phyloP scores from a whole-genome alignment of 768 basidiomycete species.

The Tylopilus plumbeoviolaceoides region DNA sequence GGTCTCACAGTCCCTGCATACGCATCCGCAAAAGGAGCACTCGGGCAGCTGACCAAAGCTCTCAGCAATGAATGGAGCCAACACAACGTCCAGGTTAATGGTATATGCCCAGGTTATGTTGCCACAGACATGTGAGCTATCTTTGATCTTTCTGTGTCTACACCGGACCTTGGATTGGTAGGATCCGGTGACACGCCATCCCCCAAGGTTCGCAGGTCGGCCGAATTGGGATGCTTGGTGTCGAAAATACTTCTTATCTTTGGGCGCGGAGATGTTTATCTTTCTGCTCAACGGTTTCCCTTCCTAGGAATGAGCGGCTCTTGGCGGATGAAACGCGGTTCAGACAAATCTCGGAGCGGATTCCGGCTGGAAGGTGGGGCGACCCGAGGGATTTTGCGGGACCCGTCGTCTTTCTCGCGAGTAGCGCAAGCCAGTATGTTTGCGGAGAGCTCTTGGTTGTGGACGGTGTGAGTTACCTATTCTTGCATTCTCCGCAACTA shows the following conservation, averaged over 20 bases:
- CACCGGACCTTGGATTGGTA: background rate
- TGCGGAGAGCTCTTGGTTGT: constrained; percentile 64
- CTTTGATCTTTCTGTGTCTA: constrained; percentile 10
- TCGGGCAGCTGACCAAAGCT: constrained; percentile 83
- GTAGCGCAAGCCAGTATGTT: constrained; percentile 61
- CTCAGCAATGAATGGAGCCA: constrained; percentile 92
- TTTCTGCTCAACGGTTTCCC: constrained; percentile 12
- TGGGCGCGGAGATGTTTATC: constrained; percentile 2
- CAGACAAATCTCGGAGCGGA: constrained; percentile 67
- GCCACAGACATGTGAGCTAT: constrained; percentile 76
- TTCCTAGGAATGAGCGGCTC: constrained; percentile 58
- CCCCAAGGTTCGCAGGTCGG: constrained; percentile 1
- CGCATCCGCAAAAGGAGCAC: constrained; percentile 85
- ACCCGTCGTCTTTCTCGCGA: constrained; percentile 62
- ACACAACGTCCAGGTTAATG: constrained; percentile 86
- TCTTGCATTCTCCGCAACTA: constrained; percentile 1
- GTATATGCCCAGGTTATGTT: constrained; percentile 85
- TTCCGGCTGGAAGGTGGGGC: constrained; percentile 68
- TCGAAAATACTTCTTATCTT: constrained; percentile 4
- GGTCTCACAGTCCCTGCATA: constrained; percentile 83
- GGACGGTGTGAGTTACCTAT: constrained; percentile 53
- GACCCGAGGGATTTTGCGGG: constrained; percentile 64
- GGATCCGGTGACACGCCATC: constrained; percentile 6
- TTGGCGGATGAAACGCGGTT: constrained; percentile 57
- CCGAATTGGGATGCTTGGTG: constrained; percentile 5